phyloP scores from a whole-genome alignment of 768 basidiomycete genomes.

The Russula ochroleuca region DNA sequence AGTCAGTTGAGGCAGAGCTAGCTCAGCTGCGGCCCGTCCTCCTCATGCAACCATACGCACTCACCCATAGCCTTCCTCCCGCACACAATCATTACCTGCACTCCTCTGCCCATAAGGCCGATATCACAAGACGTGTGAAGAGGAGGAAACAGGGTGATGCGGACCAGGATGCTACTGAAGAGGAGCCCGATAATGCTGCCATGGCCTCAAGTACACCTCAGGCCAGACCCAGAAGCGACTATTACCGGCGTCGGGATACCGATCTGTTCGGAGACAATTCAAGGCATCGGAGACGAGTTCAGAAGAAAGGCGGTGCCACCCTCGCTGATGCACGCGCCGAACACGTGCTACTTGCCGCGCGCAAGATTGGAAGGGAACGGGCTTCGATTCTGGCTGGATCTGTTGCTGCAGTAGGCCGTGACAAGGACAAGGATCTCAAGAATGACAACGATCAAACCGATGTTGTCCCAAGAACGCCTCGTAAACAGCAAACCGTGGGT shows the following conservation, averaged over 20 bases:
- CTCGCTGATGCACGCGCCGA: slow-evolving; percentile 65
- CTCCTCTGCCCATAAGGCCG: slow-evolving; percentile 21
- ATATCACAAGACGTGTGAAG: slow-evolving; percentile 15
- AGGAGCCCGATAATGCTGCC: slow-evolving; percentile 28
- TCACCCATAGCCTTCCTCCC: slow-evolving; percentile 31
- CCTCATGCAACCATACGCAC: slow-evolving; percentile 51
- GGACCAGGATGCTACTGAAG: slow-evolving; percentile 28
- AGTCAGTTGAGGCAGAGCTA: slow-evolving; percentile 59
- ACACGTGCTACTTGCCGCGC: slow-evolving; percentile 65
- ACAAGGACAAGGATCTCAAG: slow-evolving; percentile 31
- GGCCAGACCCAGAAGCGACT: slow-evolving; percentile 25
- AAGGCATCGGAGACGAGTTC: slow-evolving; percentile 30
- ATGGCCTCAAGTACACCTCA: slow-evolving; percentile 31
- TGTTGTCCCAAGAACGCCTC: slow-evolving; percentile 22
- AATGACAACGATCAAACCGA: slow-evolving; percentile 35
- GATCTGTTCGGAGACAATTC: slow-evolving; percentile 20
- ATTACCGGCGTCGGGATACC: slow-evolving; percentile 27
- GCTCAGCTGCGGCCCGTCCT: slow-evolving; percentile 62
- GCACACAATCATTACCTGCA: slow-evolving; percentile 27
- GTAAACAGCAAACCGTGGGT: slow-evolving; percentile 17
- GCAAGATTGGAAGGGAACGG: slow-evolving; percentile 61
- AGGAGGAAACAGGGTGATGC: slow-evolving; percentile 34
- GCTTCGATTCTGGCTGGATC: slow-evolving; percentile 52
- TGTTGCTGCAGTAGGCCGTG: slow-evolving; percentile 33
- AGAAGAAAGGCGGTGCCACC: slow-evolving; percentile 35